phyloP scores from a whole-genome alignment of 1,284 basidiomycete species.

The Cerrena zonata region DNA sequence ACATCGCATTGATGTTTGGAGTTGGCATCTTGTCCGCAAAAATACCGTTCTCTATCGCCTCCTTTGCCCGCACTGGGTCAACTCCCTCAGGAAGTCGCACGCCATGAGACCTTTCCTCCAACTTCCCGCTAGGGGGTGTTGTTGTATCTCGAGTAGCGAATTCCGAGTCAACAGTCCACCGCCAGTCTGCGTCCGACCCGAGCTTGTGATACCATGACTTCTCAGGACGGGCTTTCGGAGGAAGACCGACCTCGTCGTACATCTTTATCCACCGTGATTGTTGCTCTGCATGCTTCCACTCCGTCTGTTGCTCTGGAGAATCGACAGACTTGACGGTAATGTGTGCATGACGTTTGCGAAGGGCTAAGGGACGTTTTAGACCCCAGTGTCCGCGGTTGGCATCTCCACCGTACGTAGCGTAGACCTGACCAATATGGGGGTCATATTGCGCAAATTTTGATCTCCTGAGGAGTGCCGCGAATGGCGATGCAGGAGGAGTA shows the following conservation, averaged over 20 bases:
- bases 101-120: background rate
- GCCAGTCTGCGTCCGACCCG: constrained; percentile 24
- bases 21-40: constrained; percentile 13
- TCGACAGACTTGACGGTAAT: constrained; percentile 61
- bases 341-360: constrained; percentile 51
- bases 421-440: constrained; percentile 66
- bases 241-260: constrained; percentile 57
- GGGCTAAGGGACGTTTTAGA: constrained; percentile 67
- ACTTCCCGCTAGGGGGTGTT: background rate
- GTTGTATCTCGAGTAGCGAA: constrained; percentile 21
- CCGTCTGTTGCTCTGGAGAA: constrained; percentile 65
- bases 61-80: constrained; percentile 29
- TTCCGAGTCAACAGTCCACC: constrained; percentile 49
- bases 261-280: constrained; percentile 60
- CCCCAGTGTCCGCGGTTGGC: constrained; percentile 74
- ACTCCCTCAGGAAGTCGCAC: constrained; percentile 3
- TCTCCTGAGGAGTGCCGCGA: constrained; percentile 63
- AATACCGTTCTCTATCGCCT: constrained; percentile 19
- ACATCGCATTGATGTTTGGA: constrained; percentile 32
- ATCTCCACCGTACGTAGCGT: constrained; percentile 60
- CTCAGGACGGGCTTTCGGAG: constrained; percentile 24
- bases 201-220: constrained; percentile 34
- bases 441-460: constrained; percentile 76
- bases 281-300: constrained; percentile 62
- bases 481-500: constrained; percentile 48